These are phyloP conservation scores for Sugiyamaella mastotermitis DNA, from an alignment of 805 yeast genomes.

Conservation along the genomic window DNA sequence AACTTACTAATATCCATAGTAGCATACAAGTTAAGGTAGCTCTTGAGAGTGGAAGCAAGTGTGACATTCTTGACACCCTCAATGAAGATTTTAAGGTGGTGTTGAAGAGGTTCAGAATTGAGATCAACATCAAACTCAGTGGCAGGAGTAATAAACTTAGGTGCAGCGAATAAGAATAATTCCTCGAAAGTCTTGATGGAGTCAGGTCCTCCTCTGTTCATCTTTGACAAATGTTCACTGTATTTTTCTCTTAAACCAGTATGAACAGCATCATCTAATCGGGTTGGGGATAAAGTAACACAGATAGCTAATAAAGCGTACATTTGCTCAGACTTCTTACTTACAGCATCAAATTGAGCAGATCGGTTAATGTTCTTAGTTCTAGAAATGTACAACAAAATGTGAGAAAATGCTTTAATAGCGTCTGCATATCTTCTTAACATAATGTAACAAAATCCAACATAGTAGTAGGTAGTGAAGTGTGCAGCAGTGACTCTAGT, in stretches of 20 bases:
- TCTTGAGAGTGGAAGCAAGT: constrained; percentile 37
- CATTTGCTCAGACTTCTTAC: constrained; percentile 47
- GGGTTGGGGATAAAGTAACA: constrained; percentile 41
- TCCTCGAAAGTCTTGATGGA: constrained; percentile 39
- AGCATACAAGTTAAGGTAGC: constrained; percentile 42
- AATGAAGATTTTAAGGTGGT: constrained; percentile 41
- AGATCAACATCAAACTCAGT: constrained; percentile 27
- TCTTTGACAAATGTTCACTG: constrained; percentile 39
- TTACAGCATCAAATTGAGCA: constrained; percentile 41
- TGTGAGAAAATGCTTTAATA: constrained; percentile 43
- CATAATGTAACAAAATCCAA: constrained; percentile 47
- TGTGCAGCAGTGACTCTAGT: constrained; percentile 45
- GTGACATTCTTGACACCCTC: constrained; percentile 35
- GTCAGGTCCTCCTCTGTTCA: constrained; percentile 40
- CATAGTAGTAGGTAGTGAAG: constrained; percentile 46
- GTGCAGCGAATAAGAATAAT: constrained; percentile 41
- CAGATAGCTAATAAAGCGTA: constrained; percentile 43
- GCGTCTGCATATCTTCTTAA: constrained; percentile 46
- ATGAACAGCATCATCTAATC: constrained; percentile 41
- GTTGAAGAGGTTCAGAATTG: constrained; percentile 36
- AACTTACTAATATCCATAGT: constrained; percentile 39
- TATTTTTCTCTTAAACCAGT: constrained; percentile 41
- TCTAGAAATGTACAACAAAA: constrained; percentile 41
- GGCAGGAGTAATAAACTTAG: constrained; percentile 42
- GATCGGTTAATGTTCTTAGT: constrained; percentile 38